These are phyloP conservation scores for Xylaria scruposa DNA, from an alignment of 495 filamentous ascomycete species.

Conservation along the genomic window DNA sequence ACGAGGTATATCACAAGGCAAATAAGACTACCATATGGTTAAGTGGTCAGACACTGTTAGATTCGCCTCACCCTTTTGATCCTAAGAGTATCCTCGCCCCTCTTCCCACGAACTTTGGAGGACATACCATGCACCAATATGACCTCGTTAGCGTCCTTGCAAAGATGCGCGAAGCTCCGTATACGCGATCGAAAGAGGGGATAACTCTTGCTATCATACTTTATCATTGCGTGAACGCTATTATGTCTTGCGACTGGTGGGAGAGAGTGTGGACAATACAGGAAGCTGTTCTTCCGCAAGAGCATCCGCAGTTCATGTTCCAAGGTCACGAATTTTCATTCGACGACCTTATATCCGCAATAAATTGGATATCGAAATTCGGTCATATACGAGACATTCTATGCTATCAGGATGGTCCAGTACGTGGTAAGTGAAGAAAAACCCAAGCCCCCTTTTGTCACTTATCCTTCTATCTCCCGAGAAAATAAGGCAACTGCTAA, in stretches of 20 bases:
- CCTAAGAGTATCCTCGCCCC: not conserved
- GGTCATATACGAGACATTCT: no score
- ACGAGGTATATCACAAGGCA: not conserved
- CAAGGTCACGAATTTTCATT: no score
- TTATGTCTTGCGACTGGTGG: not conserved
- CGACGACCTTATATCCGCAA: no score
- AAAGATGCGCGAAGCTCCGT: not conserved
- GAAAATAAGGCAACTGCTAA: no score
- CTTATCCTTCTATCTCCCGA: no score
- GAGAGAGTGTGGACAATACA: slow-evolving; percentile 9
- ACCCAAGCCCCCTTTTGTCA: no score
- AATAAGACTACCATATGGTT: not conserved
- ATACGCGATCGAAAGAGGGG: no score
- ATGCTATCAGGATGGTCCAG: no score
- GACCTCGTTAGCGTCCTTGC: not conserved
- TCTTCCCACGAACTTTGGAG: not conserved
- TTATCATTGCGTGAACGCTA: not conserved
- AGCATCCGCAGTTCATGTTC: no score
- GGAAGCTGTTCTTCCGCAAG: not conserved
- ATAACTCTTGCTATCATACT: not conserved
- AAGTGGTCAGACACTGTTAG: not conserved
- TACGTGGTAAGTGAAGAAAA: no score
- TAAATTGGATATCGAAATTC: no score
- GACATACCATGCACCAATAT: not conserved
- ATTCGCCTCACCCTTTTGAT: no score